Evolutionary conservation across 805 yeast genomes (phyloP), one percentile per base, ranked within the genome.

Genomic region (Torulaspora microellipsoides): DNA sequence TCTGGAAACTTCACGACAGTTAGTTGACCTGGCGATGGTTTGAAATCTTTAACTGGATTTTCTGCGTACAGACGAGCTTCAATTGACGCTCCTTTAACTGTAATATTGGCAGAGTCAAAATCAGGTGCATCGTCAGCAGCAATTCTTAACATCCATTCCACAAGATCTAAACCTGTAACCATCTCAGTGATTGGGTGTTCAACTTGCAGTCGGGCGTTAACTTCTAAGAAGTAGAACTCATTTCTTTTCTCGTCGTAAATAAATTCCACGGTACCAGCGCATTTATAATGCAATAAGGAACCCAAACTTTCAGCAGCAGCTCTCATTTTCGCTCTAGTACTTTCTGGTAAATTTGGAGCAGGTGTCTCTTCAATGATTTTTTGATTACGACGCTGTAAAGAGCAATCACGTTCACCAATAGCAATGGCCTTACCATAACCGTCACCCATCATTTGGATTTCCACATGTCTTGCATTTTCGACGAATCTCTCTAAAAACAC

Each of bases 241-340:
- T 90, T 91, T 55, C 95, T 72, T 43, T 66, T 73, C 58, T 84
- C 83, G 62, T 93, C 98, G 60, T 86, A 91, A 57, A 91, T 90
- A 64, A 82, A 91, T 68, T 91, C 99, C 56, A 93, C 95, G 6
- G 99, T 91, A 65, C 98, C 99, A 32, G 98, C 99, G 68, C 96
- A 81, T 68, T 87, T 89, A 70, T 93, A 91, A 56, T 86, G 82
- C 83, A 93, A 80, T 20, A 83, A 70, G 2, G 89, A 69, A 36
- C 83, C 96, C 49, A 91, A 72, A 42, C 80, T 82, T 64, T 86
- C 95, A 34, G 96, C 87, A 34, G 96, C 91, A 40, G 72, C 70
- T 67, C 90, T 80, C 84, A 91, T 81, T 40, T 71, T 75, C 34
- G 65, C 65, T 58, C 96, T 77, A 2, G 96, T 89, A 4, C 75